Evolutionary conservation across 805 yeast genomes (phyloP), one percentile per base, ranked within the genome.

Genomic region (Wickerhamiella musiphila): DNA sequence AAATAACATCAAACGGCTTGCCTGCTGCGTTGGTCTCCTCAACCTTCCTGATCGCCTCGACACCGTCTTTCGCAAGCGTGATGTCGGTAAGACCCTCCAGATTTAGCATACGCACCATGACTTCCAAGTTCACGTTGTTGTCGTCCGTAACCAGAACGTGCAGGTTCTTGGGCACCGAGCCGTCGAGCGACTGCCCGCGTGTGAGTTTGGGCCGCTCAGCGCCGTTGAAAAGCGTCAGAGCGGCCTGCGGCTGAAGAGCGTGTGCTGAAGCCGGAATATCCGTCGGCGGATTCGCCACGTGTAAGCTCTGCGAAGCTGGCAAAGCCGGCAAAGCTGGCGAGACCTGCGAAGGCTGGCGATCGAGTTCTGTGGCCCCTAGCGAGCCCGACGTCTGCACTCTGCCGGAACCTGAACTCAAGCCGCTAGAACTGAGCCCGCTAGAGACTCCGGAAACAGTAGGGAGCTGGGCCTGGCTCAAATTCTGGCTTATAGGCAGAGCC

Each of bases 121-220:
- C 95, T 54, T 84, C 94, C 52, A 86, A 96, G 50, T 90, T 90
- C 7, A 90, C 95, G 42, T 66, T 59, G 48, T 90, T 90, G 47
- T 90, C 98, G 49, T 90, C 98, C 0, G 94, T 96, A 11, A 90
- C 86, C 29, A 90, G 60, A 15, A 90, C 72, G 32, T 63, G 57
- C 24, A 45, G 20, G 19, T 40, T 23, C 6, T 35, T 29, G 5
- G 38, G 36, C 2, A 29, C 21, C 5, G 29, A 18, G 18, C 32
- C 32, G 18, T 33, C 35, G 15, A 24, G 23, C 3, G 34, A 29
- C 9, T 23, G 9, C n/a, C 36, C 34, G 18, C 39, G 39, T 11
- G 25, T 22, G 30, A 35, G 22, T 7, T 24, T 23, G 19, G 38
- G 37, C 12, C 38, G 36, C 29, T 28, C 18, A n/a, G n/a, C n/a